Evolutionary conservation across 192 early-diverging fungal genomes (phyloP), one percentile per base, ranked within the genome.

Genomic region (Phycomyces nitens): DNA sequence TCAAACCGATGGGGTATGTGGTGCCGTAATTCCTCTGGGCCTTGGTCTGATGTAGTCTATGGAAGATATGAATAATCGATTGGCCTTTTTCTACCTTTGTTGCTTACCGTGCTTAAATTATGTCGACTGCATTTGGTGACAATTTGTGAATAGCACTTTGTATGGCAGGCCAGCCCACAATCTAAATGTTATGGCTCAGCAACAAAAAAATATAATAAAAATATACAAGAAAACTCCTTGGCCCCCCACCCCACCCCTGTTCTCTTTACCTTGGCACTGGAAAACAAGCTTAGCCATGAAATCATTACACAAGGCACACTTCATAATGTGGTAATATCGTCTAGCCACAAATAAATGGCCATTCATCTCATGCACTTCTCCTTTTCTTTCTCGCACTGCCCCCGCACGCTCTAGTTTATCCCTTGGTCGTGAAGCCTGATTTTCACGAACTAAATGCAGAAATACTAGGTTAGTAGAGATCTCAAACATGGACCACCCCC

Each of bases 1-100:
- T 94, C 92, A 70, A 95, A 98, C 29, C 97, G 89, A 82, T 99
- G 97, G 14, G 95, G 97, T 68, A 99, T 98, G 41, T 85, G 85
- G 73, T 99, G 97, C 15, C 89, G 85, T 26, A 94, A 74, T 18
- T 88, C 82, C 16, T 82, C 84, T 10, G 79, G 78, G 29, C 89
- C 87, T 27, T 78, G 66, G 54, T 85, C 82, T 70, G 80, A 63
- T 50, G 29, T 14, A 14, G 8, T 15, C 53, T 39, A 50, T 26
- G 47, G 38, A 27, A 18, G n/a, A 7, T 18, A 43, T 18, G 22
- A 20, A 29, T 26, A 56, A n/a, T n/a, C 21, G 7, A 47, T 16
- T 34, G 15, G 2, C 22, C 5, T n/a, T 18, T 2, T 56, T 6
- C 38, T 56, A 61, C 1, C 34, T 14, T 47, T 26, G 18, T 8